phyloP scores from a whole-genome alignment of 441 rosid genomes.

The Capsella rubella region DNA sequence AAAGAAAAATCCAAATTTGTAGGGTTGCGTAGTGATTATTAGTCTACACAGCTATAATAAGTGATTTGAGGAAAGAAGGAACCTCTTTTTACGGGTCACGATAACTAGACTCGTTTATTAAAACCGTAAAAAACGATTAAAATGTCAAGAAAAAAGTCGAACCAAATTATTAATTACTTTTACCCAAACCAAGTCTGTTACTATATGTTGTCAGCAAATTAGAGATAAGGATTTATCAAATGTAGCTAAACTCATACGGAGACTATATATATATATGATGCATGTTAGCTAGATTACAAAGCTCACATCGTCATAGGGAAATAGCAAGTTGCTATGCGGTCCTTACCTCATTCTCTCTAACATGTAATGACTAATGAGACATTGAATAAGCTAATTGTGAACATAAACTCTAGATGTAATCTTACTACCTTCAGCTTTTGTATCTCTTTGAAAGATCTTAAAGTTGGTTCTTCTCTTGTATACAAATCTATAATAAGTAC shows the following conservation, averaged over 20 bases:
- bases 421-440: too few relatives aligned
- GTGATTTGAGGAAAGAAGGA: slow-evolving; percentile 14
- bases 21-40: slow-evolving; percentile 30
- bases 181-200: background rate
- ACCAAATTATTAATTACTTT: background rate
- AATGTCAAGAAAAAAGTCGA: slow-evolving; percentile 10
- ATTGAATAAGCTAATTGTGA: too few relatives aligned
- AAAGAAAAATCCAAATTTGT: slow-evolving; percentile 27
- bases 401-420: too few relatives aligned
- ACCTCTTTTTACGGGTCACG: background rate
- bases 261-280: too few relatives aligned
- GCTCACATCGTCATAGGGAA: too few relatives aligned
- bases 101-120: background rate
- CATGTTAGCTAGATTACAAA: too few relatives aligned
- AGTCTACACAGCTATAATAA: slow-evolving; percentile 25
- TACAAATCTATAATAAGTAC: too few relatives aligned
- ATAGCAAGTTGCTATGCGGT: too few relatives aligned
- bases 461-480: too few relatives aligned
- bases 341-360: too few relatives aligned
- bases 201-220: background rate
- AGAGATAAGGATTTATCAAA: background rate
- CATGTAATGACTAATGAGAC: too few relatives aligned
- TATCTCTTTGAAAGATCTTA: too few relatives aligned
- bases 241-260: background rate
- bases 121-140: background rate